These are phyloP conservation scores for Wickerhamomyces hampshirensis DNA, from an alignment of 805 yeast species.

Conservation along the genomic window DNA sequence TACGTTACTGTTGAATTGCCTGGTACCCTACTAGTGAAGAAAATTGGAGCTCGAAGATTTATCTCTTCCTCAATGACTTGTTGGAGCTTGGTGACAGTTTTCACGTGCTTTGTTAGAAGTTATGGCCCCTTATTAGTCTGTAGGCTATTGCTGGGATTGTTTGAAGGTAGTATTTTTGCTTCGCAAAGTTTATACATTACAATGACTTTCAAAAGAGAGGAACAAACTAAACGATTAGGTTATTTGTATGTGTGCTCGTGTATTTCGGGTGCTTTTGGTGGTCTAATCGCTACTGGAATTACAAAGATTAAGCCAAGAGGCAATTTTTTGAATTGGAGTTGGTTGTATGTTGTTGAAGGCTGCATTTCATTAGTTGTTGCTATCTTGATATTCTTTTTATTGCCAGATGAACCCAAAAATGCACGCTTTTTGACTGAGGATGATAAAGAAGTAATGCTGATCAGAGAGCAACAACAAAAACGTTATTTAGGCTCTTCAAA, in stretches of 20 bases:
- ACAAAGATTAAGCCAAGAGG: conserved; percentile 24
- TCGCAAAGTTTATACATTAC: conserved; percentile 32
- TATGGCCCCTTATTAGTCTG: conserved; percentile 33
- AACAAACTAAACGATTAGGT: conserved; percentile 34
- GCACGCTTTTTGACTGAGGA: conserved; percentile 28
- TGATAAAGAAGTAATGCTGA: conserved; percentile 25
- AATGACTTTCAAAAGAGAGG: conserved; percentile 32
- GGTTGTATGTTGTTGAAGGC: conserved; percentile 38
- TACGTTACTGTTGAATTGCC: conserved; percentile 25
- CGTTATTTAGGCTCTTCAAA: conserved; percentile 24
- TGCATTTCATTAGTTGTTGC: conserved; percentile 27
- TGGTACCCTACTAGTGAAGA: conserved; percentile 2
- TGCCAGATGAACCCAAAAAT: conserved; percentile 31
- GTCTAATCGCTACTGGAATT: conserved; percentile 36
- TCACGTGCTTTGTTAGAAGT: conserved; percentile 27
- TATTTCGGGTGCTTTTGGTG: conserved; percentile 41
- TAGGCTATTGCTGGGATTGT: conserved; percentile 38
- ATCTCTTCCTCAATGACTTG: conserved; percentile 2
- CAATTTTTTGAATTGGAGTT: conserved; percentile 31
- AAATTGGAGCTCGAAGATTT: conserved; percentile 3
- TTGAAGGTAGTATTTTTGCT: conserved; percentile 40
- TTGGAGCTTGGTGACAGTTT: conserved; percentile 27
- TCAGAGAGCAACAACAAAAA: conserved; percentile 21
- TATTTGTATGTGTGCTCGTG: conserved; percentile 38
- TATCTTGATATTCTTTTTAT: conserved; percentile 22